These are phyloP conservation scores for Parachaetomium inaequale DNA, from an alignment of 495 filamentous ascomycete genomes.

Conservation along the genomic window DNA sequence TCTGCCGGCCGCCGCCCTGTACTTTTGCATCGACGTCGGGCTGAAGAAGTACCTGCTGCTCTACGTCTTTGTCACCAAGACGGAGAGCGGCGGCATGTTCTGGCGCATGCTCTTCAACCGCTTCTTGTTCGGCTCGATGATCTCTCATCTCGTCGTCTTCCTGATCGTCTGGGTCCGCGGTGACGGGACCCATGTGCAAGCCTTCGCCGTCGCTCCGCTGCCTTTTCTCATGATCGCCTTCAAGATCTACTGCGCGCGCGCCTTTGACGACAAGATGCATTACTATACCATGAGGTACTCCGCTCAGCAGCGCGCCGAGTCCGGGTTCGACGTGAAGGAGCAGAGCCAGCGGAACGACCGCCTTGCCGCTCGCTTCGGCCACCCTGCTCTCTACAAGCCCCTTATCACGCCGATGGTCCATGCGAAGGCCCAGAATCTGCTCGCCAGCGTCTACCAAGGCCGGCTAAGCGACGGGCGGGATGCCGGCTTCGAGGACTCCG, in stretches of 20 bases:
- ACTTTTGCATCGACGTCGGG: conserved; percentile 81
- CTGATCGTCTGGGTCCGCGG: conserved; percentile 63
- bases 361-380: conserved; percentile 77
- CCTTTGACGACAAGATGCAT: conserved; percentile 71
- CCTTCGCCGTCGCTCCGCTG: conserved; percentile 68
- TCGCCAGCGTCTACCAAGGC: conserved; percentile 77
- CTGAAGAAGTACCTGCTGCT: conserved; percentile 94
- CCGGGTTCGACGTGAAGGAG: conserved; percentile 40
- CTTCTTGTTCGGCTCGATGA: conserved; percentile 73
- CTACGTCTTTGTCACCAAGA: conserved; percentile 95
- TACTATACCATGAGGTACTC: conserved; percentile 67
- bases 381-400: conserved; percentile 84
- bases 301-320: conserved; percentile 52
- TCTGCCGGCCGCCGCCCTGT: conserved; percentile 84
- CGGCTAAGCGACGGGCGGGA: conserved; percentile 58
- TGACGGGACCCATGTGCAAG: conserved; percentile 50
- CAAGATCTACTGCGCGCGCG: conserved; percentile 75
- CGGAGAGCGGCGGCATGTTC: conserved; percentile 89
- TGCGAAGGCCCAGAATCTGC: conserved; percentile 75
- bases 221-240: conserved; percentile 78
- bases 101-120: conserved; percentile 93
- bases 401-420: conserved; percentile 96
- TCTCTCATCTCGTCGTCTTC: conserved; percentile 76
- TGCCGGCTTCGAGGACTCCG: conserved; percentile 51
- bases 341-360: conserved; percentile 58